A percentile compares a stretch with the other conserved stretches of the same genome.
phyloP scores from a whole-genome alignment of 768 basidiomycete genomes.

The Pleurotus ostreatus region DNA sequence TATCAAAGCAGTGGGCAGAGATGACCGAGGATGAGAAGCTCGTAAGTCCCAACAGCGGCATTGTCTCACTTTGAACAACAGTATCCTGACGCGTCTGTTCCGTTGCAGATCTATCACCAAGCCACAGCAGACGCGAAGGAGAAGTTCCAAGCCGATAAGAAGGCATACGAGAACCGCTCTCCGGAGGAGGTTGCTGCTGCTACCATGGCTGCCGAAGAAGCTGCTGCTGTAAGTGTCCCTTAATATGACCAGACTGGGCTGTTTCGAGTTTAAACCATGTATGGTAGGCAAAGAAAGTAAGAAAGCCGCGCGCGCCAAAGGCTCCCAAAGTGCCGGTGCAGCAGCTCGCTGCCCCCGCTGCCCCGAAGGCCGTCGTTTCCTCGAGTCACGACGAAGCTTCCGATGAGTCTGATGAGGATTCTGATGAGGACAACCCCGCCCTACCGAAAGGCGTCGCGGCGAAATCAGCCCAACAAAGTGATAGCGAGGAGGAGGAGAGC shows the following conservation, averaged over 20 bases:
- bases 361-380: constrained; percentile 18
- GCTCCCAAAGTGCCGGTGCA: constrained; percentile 27
- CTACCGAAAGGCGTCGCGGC: not conserved
- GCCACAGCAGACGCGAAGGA: constrained; percentile 57
- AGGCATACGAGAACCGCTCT: constrained; percentile 56
- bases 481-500: constrained; percentile 7
- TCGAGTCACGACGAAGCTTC: constrained; percentile 24
- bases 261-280: not conserved
- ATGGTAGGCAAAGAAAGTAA: constrained; percentile 2
- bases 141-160: constrained; percentile 59
- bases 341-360: constrained; percentile 22
- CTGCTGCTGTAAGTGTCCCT: constrained; percentile 15
- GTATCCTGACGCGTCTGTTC: constrained; percentile 10
- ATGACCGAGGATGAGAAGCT: constrained; percentile 69
- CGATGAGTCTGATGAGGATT: not conserved
- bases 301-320: constrained; percentile 1
- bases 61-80: not conserved
- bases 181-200: constrained; percentile 44
- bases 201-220: constrained; percentile 25
- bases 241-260: not conserved
- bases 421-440: not conserved
- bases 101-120: constrained; percentile 47
- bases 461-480: constrained; percentile 3
- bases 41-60: constrained; percentile 41
- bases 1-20: constrained; percentile 70